Evolutionary conservation across 768 basidiomycete species (phyloP), one percentile per base, ranked within the genome.

Genomic region (Tricholoma hemisulphureum): DNA sequence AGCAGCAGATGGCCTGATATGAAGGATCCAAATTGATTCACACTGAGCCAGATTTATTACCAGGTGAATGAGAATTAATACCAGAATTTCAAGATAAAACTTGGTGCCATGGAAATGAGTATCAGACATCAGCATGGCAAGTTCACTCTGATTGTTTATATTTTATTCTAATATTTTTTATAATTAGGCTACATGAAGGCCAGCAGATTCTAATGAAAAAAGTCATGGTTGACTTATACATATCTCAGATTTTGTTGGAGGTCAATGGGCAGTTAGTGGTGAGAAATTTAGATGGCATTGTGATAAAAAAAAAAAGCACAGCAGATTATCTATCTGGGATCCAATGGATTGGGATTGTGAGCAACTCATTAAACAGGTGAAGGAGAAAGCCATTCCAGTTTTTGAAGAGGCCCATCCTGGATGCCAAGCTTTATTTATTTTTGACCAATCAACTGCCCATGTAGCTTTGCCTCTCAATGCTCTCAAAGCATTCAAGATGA

Each of bases 171-270:
- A 43, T 43, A 23, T 20, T 23, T 21, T 21, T 43, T 10, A 31
- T 10, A n/a, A n/a, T 6, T 10, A 31, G 21, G 18, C n/a, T n/a
- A n/a, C n/a, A n/a, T n/a, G n/a, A n/a, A n/a, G n/a, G n/a, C n/a
- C n/a, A n/a, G n/a, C n/a, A n/a, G n/a, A n/a, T n/a, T n/a, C n/a
- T n/a, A n/a, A n/a, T n/a, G 65, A 70, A 56, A 71, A 76, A 55
- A 63, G 68, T 21, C 58, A 59, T 18, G 74, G 75, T 20, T 58
- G 60, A 5, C 57, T 71, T 10, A 74, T 75, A 26, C 71, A 74
- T 63, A 63, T 74, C 9, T 76, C 73, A 2, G 69, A 73, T 46
- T 75, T 75, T 51, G 67, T 75, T 37, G 63, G 61, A 68, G 43
- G 61, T 63, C 28, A 63, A 34, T 51, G 68, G 73, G 1, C 53